A percentile compares a stretch with the other conserved stretches of the same genome.
Evolutionary conservation across 176 grass and related monocot species (phyloP).

Genomic region (Pharus latifolius): DNA sequence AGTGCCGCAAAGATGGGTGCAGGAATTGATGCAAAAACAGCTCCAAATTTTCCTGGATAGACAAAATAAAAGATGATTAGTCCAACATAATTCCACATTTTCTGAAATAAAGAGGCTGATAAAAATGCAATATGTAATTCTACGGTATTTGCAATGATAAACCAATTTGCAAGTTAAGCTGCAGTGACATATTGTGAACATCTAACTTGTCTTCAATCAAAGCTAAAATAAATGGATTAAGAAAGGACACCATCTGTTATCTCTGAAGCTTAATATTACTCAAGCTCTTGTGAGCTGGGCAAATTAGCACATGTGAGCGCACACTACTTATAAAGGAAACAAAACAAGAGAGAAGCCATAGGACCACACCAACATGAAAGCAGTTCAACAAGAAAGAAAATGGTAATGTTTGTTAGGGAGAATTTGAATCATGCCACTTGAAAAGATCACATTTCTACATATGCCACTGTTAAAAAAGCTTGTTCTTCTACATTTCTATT

Average conservation of each 20-base stretch:
- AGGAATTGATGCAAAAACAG: slow-evolving; percentile 95
- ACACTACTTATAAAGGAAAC: too few species aligned
- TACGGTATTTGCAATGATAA: background rate
- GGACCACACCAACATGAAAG: background rate
- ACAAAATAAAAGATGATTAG: background rate
- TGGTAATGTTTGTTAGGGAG: too few species aligned
- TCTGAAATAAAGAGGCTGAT: background rate
- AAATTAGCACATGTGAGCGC: too few species aligned
- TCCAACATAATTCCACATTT: background rate
- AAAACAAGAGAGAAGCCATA: background rate
- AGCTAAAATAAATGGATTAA: background rate
- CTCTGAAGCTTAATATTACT: too few species aligned
- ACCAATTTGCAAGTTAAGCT: background rate
- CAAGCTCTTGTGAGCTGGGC: too few species aligned
- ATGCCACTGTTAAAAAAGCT: too few species aligned
- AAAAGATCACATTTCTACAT: too few species aligned
- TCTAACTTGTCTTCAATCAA: background rate
- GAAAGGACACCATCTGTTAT: background rate
- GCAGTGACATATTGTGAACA: background rate
- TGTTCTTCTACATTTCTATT: background rate
- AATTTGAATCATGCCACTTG: too few species aligned
- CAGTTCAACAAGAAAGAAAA: too few species aligned
- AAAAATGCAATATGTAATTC: background rate
- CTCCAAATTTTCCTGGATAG: slow-evolving; percentile 93
- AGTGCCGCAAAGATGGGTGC: slow-evolving; percentile 89